Evolutionary conservation across 2,329 filamentous ascomycete genomes (phyloP).

Genomic region (Botryotinia calthae): DNA sequence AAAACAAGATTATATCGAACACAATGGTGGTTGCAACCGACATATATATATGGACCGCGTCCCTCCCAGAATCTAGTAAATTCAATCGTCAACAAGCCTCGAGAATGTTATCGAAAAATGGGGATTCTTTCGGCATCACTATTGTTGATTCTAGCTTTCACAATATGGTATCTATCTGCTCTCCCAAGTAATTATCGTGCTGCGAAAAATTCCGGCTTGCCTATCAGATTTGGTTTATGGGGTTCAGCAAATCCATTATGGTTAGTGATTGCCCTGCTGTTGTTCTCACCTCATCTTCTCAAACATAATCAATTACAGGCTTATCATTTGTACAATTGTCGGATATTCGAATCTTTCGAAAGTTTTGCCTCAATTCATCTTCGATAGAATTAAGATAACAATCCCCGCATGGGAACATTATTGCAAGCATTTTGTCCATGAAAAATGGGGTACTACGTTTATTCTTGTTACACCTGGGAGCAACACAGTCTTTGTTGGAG

Average conservation of each 20-base stretch:
- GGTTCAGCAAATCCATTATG: slow-evolving; percentile 21
- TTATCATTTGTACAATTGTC: slow-evolving; percentile 14
- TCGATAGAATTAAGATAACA: slow-evolving; percentile 21
- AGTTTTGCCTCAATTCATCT: slow-evolving; percentile 21
- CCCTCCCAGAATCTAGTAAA: not conserved
- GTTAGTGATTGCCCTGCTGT: not conserved
- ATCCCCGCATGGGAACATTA: slow-evolving; percentile 24
- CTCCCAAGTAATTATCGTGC: slow-evolving; percentile 18
- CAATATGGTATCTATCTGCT: slow-evolving; percentile 6
- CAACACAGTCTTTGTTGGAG: slow-evolving; percentile 20
- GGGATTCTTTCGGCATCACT: not conserved
- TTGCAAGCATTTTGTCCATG: slow-evolving; percentile 20
- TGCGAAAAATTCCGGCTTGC: slow-evolving; percentile 24
- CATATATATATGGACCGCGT: not conserved
- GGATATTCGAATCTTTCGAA: slow-evolving; percentile 7
- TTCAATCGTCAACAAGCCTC: not conserved
- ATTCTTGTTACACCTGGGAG: slow-evolving; percentile 19
- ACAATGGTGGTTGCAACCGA: not conserved
- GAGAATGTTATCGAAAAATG: not conserved
- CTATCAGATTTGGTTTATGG: slow-evolving; percentile 21
- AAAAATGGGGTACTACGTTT: slow-evolving; percentile 22
- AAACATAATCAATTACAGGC: not conserved
- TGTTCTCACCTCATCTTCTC: not conserved
- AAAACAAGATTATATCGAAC: not conserved
- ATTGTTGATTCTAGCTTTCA: not conserved